phyloP scores from a whole-genome alignment of 208 protist genomes.

The Acanthamoeba lenticulata region DNA sequence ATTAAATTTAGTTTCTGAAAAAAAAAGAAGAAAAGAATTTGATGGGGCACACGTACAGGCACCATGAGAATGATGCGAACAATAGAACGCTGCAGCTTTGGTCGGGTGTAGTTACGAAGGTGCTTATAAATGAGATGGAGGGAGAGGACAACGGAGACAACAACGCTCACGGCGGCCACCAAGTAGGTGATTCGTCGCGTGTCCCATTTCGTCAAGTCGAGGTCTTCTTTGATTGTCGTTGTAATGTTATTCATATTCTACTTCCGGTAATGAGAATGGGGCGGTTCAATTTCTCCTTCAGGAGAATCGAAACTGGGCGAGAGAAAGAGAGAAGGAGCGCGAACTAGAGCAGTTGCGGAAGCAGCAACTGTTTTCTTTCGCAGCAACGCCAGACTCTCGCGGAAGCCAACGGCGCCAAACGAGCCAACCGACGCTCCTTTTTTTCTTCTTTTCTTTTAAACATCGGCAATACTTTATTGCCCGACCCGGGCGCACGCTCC shows the following conservation, averaged over 20 bases:
- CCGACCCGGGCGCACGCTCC: no score
- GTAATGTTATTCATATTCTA: not conserved
- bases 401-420: no score
- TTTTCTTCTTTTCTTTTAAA: no score
- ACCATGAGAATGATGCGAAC: constrained; percentile 95
- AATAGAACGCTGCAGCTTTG: constrained; percentile 89
- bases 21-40: not conserved
- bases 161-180: not conserved
- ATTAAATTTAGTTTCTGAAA: not conserved
- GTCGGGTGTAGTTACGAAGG: constrained; percentile 88
- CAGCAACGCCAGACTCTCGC: no score
- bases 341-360: no score
- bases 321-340: no score
- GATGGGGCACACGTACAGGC: constrained; percentile 72
- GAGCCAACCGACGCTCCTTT: no score
- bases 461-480: no score
- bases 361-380: no score
- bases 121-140: constrained; percentile 86
- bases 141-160: not conserved
- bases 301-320: no score
- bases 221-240: not conserved
- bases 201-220: not conserved
- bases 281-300: no score
- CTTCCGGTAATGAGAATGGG: no score
- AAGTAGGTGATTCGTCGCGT: not conserved